A percentile compares a stretch with the other conserved stretches of the same genome.
Evolutionary conservation across 495 filamentous ascomycete species (phyloP).

Genomic region (Antarctomyces pellizariae): DNA sequence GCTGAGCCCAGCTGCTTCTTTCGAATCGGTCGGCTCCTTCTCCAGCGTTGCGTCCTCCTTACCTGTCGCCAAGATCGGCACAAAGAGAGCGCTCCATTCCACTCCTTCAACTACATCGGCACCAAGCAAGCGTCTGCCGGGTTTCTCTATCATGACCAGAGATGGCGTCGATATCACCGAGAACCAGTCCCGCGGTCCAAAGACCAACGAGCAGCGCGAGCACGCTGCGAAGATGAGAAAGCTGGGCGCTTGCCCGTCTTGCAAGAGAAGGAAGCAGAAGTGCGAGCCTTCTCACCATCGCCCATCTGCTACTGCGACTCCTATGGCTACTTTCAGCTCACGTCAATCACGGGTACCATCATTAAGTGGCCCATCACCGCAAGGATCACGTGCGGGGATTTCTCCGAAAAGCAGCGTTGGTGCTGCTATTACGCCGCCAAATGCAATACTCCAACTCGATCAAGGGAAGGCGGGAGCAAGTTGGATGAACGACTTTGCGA

Average conservation of each 20-base stretch:
- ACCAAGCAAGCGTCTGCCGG: conserved; percentile 16
- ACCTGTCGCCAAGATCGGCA: neutral
- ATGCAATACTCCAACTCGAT: too few relatives aligned
- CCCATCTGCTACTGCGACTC: too few relatives aligned
- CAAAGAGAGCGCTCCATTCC: neutral
- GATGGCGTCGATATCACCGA: conserved; percentile 31
- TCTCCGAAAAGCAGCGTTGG: too few relatives aligned
- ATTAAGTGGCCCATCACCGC: too few relatives aligned
- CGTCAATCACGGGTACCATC: too few relatives aligned
- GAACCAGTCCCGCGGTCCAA: conserved; percentile 29
- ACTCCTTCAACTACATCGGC: conserved; percentile 1
- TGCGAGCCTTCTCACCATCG: conserved; percentile 11
- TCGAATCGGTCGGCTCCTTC: conserved; percentile 1
- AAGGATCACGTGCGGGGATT: too few relatives aligned
- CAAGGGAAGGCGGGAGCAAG: too few relatives aligned
- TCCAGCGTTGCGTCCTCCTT: neutral
- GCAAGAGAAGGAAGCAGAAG: conserved; percentile 24
- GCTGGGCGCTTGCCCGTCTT: conserved; percentile 32
- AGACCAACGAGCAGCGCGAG: conserved; percentile 36
- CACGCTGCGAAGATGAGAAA: conserved; percentile 33
- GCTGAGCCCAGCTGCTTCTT: conserved; percentile 7
- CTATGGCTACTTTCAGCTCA: too few relatives aligned
- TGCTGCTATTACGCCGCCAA: too few relatives aligned
- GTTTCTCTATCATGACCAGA: conserved; percentile 34
- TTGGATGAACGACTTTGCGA: too few relatives aligned